These are phyloP conservation scores for Suillus fuscotomentosus DNA, from an alignment of 768 basidiomycete species.

Conservation along the genomic window DNA sequence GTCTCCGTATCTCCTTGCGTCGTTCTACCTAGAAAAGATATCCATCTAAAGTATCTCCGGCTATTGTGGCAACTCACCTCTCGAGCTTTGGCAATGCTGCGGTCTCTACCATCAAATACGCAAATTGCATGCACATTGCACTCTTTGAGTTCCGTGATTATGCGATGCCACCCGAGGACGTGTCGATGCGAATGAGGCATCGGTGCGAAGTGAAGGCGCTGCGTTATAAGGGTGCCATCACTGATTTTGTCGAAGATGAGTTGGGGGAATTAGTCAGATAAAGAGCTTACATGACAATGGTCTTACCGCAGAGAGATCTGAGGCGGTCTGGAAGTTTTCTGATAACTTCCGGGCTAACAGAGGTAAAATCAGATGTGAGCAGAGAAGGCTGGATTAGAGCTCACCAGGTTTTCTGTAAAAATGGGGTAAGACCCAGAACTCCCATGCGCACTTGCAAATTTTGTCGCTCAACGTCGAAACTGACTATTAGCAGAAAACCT, in stretches of 20 bases:
- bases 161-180: conserved; percentile 75
- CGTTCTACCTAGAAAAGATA: conserved; percentile 47
- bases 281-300: conserved; percentile 64
- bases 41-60: not conserved
- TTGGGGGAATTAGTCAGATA: not conserved
- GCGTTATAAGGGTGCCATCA: conserved; percentile 85
- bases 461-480: not conserved
- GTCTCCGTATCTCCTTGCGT: conserved; percentile 47
- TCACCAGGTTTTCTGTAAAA: conserved; percentile 66
- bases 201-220: conserved; percentile 74
- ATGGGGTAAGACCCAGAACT: conserved; percentile 67
- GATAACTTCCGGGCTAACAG: conserved; percentile 60
- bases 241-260: conserved; percentile 35
- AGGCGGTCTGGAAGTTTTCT: conserved; percentile 65
- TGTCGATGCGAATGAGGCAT: conserved; percentile 65
- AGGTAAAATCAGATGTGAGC: not conserved
- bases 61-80: conserved; percentile 50
- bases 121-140: conserved; percentile 61
- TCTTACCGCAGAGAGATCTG: conserved; percentile 59
- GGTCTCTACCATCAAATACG: conserved; percentile 75
- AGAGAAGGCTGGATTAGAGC: conserved; percentile 10
- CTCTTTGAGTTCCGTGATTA: conserved; percentile 61
- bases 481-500: not conserved
- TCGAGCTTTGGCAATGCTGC: conserved; percentile 62
- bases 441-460: conserved; percentile 47